Base-by-base conservation (phyloP, 177 flowering plant genomes). In the Vitis hybrid region DNA sequence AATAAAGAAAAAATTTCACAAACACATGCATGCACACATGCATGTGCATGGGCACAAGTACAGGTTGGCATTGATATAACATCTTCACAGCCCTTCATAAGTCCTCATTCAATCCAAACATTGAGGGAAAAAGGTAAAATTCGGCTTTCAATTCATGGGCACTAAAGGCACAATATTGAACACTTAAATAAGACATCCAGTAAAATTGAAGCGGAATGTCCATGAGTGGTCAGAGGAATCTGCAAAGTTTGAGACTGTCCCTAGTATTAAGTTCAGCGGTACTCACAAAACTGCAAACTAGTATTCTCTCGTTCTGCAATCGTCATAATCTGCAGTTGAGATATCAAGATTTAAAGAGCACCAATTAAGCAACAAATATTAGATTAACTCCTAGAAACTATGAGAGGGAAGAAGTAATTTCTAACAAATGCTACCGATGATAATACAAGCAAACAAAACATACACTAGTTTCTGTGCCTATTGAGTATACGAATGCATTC, bases 221-320 rank as follows among this genome's bases (percentile, higher is more conserved):
- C 51, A 17, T 9, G 27, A 41, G 18, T 49, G 14, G 32, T 64
- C 32, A 50, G 66, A 64, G 49, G 27, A 49, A 61, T 61, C 64
- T 32, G 50, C 64, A 32, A 64, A 50, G 27, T 24, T 64, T 21
- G 11, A 11, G 27, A 11, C 17, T 64, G 27, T 21, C 53, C 54
- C 57, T 21, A 24, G 17, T 18, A 64, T 12, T 17, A 53, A 50
- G 27, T 51, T 64, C 56, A 5, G 21, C 17, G 7, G 13, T 50
- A 52, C 57, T 64, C 67, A 64, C 67, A 64, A 50, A n/a, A 64
- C 67, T 11, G 30, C 67, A 64, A 20, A 64, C 6, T 50, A 20
- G 67, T 20, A 46, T 48, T 13, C 15, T 21, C 35, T 32, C 18
- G 13, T 21, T 53, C 57, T 14, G 32, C 30, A 64, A 50, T 64